Evolutionary conservation across 2,329 filamentous ascomycete species (phyloP).

Genomic region (Penicillium sp.): DNA sequence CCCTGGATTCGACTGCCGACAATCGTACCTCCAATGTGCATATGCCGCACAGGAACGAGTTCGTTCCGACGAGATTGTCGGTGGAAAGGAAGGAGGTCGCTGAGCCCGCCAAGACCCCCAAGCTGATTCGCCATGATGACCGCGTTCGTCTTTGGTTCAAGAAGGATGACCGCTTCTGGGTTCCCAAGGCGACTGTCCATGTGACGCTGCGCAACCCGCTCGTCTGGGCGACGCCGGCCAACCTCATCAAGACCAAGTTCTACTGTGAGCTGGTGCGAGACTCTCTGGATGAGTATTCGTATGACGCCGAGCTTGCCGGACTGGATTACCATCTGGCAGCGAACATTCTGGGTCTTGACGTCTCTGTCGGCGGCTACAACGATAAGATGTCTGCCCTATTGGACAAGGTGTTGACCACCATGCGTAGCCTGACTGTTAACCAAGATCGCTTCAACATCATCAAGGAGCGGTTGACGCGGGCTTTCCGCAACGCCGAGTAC

Average conservation of each 20-base stretch:
- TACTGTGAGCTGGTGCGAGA: conserved; percentile 86
- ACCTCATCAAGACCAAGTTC: conserved; percentile 71
- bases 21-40: conserved; percentile 70
- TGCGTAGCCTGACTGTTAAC: conserved; percentile 78
- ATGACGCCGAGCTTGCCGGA: conserved; percentile 91
- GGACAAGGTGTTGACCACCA: conserved; percentile 79
- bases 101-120: conserved; percentile 69
- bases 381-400: conserved; percentile 90
- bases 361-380: conserved; percentile 87
- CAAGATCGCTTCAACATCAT: conserved; percentile 88
- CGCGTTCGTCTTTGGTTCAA: conserved; percentile 89
- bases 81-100: conserved; percentile 92
- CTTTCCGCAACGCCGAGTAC: conserved; percentile 81
- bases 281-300: conserved; percentile 86
- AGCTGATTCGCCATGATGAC: conserved; percentile 79
- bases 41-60: conserved; percentile 89
- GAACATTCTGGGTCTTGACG: conserved; percentile 68
- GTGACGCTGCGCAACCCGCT: conserved; percentile 77
- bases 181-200: conserved; percentile 85
- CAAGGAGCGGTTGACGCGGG: conserved; percentile 75
- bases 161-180: conserved; percentile 98
- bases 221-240: conserved; percentile 74
- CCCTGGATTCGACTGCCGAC: conserved; percentile 56
- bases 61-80: conserved; percentile 87
- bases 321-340: conserved; percentile 76